These are phyloP conservation scores for Sporisorium reilianum DNA, from an alignment of 1,284 basidiomycete species.

Conservation along the genomic window DNA sequence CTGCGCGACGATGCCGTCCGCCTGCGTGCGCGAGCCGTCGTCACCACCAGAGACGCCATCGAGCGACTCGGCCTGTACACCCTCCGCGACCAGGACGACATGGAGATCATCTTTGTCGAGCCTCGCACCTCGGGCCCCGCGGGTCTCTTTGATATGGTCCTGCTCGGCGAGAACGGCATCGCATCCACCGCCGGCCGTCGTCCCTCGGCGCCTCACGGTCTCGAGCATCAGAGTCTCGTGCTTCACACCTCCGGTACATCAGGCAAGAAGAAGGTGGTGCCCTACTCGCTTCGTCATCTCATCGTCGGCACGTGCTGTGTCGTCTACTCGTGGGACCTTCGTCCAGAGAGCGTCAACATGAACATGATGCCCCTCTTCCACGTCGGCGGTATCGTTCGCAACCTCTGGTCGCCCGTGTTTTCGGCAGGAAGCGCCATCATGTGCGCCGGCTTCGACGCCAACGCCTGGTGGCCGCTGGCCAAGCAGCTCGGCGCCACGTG, in stretches of 20 bases:
- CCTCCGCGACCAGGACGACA: constrained; percentile 60
- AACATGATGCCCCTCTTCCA: constrained; percentile 70
- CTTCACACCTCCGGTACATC: constrained; percentile 69
- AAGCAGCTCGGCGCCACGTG: constrained; percentile 67
- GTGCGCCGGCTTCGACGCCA: constrained; percentile 68
- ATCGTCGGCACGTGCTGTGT: constrained; percentile 68
- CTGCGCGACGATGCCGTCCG: constrained; percentile 67
- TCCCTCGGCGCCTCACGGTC: constrained; percentile 59
- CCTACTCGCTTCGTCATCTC: constrained; percentile 67
- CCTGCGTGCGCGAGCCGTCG: constrained; percentile 66
- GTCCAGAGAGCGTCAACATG: constrained; percentile 68
- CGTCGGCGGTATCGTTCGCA: constrained; percentile 69
- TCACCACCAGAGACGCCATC: constrained; percentile 64
- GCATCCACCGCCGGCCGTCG: constrained; percentile 45
- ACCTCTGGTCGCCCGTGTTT: constrained; percentile 67
- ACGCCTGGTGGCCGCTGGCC: constrained; percentile 67
- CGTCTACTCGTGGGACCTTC: constrained; percentile 66
- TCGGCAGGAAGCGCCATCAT: constrained; percentile 68
- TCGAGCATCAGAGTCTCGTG: constrained; percentile 66
- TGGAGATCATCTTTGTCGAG: constrained; percentile 68
- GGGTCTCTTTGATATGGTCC: constrained; percentile 65
- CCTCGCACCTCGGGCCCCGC: constrained; percentile 58
- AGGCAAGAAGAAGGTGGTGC: constrained; percentile 69
- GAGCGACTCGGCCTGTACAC: constrained; percentile 62
- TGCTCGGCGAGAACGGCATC: constrained; percentile 49